These are phyloP conservation scores for Camelina sativa DNA, from an alignment of 345 rosid species.

Conservation along the genomic window DNA sequence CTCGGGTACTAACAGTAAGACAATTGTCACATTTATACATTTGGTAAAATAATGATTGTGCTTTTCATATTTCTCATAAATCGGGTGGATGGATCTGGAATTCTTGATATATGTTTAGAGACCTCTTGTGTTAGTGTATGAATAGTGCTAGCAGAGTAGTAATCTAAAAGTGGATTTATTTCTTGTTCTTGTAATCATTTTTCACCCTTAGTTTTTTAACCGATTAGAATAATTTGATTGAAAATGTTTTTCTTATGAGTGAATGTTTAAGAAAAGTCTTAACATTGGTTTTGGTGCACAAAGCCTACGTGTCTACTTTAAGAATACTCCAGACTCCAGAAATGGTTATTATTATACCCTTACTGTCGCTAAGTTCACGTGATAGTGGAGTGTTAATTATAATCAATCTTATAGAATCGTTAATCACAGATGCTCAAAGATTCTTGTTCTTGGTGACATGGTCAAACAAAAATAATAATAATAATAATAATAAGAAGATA, in stretches of 20 bases:
- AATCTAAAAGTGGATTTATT: too few relatives aligned
- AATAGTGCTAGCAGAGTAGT: too few relatives aligned
- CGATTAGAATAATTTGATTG: background rate
- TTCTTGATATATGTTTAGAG: too few relatives aligned
- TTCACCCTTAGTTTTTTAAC: background rate
- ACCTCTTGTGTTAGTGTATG: too few relatives aligned
- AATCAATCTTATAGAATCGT: background rate
- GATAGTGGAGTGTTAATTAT: background rate
- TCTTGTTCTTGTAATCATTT: too few relatives aligned
- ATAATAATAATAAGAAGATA: background rate
- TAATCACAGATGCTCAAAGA: constrained; percentile 5
- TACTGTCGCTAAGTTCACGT: constrained; percentile 12
- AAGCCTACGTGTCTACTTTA: background rate
- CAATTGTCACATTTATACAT: too few relatives aligned
- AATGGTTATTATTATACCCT: background rate
- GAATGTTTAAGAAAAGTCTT: constrained; percentile 1
- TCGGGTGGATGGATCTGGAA: too few relatives aligned
- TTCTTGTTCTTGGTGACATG: constrained; percentile 7
- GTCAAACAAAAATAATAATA: constrained; percentile 9
- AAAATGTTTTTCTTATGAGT: background rate
- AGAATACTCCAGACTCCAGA: background rate
- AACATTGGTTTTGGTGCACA: background rate
- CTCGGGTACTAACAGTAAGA: background rate
- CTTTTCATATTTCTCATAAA: too few relatives aligned
- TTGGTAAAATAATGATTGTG: too few relatives aligned